Percentiles rank a stretch among this genome's conserved stretches.
Evolutionary conservation across 2,329 filamentous ascomycete genomes (phyloP).

Genomic region (Helotiales sp.): DNA sequence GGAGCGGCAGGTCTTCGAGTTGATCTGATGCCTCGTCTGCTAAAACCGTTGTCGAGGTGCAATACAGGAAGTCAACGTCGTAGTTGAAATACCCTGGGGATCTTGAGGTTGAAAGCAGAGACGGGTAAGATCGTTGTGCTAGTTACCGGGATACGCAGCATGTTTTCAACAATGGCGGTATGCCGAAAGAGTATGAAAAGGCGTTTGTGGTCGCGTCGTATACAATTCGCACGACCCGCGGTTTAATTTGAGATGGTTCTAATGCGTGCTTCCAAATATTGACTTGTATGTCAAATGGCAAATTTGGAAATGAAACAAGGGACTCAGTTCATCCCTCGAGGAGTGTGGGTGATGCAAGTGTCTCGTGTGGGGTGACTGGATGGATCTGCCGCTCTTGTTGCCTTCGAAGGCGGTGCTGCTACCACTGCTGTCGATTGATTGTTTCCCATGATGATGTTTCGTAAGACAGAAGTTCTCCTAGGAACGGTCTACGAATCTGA

Average conservation of each 20-base stretch:
- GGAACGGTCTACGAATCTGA: too few species aligned
- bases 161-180: background rate
- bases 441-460: too few species aligned
- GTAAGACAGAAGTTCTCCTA: too few species aligned
- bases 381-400: too few species aligned
- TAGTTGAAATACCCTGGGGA: background rate
- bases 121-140: background rate
- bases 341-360: too few species aligned
- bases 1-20: background rate
- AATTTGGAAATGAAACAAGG: background rate
- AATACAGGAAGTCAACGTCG: background rate
- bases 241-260: background rate
- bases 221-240: background rate
- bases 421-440: too few species aligned
- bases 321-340: too few species aligned
- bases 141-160: background rate
- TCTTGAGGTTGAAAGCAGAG: background rate
- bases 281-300: background rate
- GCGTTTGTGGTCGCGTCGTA: background rate
- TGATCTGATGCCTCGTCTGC: background rate
- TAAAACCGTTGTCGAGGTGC: background rate
- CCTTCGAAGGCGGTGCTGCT: too few species aligned
- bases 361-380: too few species aligned
- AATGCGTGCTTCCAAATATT: background rate
- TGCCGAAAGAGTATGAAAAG: background rate